A percentile compares a stretch with the other conserved stretches of the same genome.
These are phyloP conservation scores for Phytophthora constricta DNA, from an alignment of 352 stramenopile species.

Conservation along the genomic window DNA sequence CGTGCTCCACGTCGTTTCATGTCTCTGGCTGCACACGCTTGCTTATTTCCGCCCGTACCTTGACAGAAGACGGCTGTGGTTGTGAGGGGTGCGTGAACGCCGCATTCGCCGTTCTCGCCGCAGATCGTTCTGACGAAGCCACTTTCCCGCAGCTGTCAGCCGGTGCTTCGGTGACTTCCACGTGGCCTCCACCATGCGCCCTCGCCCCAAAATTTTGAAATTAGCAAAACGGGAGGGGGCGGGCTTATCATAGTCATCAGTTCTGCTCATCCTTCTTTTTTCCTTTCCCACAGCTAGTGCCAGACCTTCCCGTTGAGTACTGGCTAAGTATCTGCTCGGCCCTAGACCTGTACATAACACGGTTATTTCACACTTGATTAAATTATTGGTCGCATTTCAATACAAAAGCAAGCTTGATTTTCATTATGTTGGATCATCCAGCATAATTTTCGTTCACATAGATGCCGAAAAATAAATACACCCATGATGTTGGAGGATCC, in stretches of 20 bases:
- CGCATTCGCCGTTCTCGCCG: neutral
- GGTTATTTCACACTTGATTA: neutral
- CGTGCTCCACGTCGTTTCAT: too few relatives aligned
- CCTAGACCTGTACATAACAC: neutral
- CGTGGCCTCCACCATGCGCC: neutral
- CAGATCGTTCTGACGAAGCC: too few relatives aligned
- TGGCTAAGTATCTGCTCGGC: neutral
- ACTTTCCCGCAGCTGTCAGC: neutral
- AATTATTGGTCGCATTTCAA: neutral
- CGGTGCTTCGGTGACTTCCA: neutral
- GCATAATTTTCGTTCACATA: neutral
- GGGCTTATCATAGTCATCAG: neutral
- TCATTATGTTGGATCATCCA: neutral
- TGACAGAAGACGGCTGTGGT: neutral
- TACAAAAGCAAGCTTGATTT: neutral
- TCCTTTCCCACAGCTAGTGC: too few relatives aligned
- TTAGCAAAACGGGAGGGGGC: neutral
- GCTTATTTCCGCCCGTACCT: too few relatives aligned
- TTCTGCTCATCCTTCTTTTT: neutral
- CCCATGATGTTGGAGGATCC: neutral
- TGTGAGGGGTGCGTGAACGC: neutral
- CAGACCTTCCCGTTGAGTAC: neutral
- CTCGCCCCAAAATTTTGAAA: neutral
- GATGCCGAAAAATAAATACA: neutral
- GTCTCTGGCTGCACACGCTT: too few relatives aligned